phyloP scores from a whole-genome alignment of 768 basidiomycete species.

The Xerocomellus chrysenteron region DNA sequence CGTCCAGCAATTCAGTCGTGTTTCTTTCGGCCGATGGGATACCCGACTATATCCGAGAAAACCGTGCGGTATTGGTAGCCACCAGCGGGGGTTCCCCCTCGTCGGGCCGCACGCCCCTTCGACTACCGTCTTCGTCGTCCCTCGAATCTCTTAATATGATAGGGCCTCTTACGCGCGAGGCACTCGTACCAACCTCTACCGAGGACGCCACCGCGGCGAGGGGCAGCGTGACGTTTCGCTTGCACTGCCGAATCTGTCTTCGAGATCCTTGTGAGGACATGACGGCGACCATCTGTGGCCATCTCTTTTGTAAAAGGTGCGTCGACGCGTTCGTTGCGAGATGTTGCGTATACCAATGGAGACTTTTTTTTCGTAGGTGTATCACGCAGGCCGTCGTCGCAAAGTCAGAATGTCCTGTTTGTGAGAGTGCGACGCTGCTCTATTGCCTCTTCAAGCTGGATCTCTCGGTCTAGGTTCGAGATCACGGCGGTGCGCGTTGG shows the following conservation, averaged over 20 bases:
- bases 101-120: slow-evolving; percentile 16
- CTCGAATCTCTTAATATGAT: slow-evolving; percentile 18
- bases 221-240: slow-evolving; percentile 9
- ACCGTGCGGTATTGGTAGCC: slow-evolving; percentile 30
- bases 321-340: slow-evolving; percentile 4
- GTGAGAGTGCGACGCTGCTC: slow-evolving; percentile 47
- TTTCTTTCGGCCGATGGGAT: slow-evolving; percentile 31
- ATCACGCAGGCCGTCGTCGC: slow-evolving; percentile 50
- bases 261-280: slow-evolving; percentile 49
- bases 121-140: slow-evolving; percentile 26
- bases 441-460: slow-evolving; percentile 60
- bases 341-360: not conserved
- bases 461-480: slow-evolving; percentile 22
- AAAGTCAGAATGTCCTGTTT: slow-evolving; percentile 51
- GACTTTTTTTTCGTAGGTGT: slow-evolving; percentile 37
- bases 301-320: slow-evolving; percentile 58
- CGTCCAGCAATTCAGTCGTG: slow-evolving; percentile 27
- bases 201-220: not conserved
- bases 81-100: slow-evolving; percentile 28
- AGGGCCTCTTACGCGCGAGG: not conserved
- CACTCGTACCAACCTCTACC: not conserved
- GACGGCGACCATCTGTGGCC: slow-evolving; percentile 62
- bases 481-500: not conserved
- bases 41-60: slow-evolving; percentile 32
- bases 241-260: slow-evolving; percentile 53